Base-by-base conservation (phyloP, 768 basidiomycete genomes). In the Trametes maxima region DNA sequence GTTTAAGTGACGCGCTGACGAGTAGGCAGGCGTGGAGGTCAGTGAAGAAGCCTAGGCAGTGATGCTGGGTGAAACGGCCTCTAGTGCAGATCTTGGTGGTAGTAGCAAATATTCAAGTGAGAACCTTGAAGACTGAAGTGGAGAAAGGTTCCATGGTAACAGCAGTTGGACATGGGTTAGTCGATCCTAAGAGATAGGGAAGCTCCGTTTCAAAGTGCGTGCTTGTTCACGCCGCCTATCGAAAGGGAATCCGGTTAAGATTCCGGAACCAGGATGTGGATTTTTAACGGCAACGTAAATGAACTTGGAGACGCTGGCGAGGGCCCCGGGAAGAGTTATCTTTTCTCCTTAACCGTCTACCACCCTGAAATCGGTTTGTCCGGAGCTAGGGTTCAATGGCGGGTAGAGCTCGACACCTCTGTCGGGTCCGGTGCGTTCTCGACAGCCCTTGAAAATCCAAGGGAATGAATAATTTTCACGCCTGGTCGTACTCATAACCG, bases 41-140 rank as follows among this genome's bases (percentile, higher is more conserved):
- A 73, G 82, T 85, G 84, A 84, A 84, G 86, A 87, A 88, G 85
- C 84, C 82, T 86, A 79, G 85, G 85, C 82, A 83, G 86, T 78
- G 78, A 87, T 83, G 79, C 82, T 80, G 81, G 81, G 81, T 85
- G 81, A 78, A 88, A 84, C 85, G 76, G 84, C 86, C 86, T 83
- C 84, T 86, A 86, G 86, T 86, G 85, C 86, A 88, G 87, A 87
- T 89, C 86, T 88, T 87, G 86, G 87, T 88, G 85, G 85, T 85
- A 88, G 87, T 88, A 88, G 86, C 87, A 88, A 88, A 88, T 88
- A 88, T 85, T 87, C 87, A 85, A 87, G 83, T 85, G 86, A 86
- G 86, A 87, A 80, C 87, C 85, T 87, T 83, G 86, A 86, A 85
- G 87, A 87, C 87, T 87, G 87, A 88, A 88, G 87, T 88, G 87